These are phyloP conservation scores for Suillus variegatus DNA, from an alignment of 768 basidiomycete species.

Conservation along the genomic window DNA sequence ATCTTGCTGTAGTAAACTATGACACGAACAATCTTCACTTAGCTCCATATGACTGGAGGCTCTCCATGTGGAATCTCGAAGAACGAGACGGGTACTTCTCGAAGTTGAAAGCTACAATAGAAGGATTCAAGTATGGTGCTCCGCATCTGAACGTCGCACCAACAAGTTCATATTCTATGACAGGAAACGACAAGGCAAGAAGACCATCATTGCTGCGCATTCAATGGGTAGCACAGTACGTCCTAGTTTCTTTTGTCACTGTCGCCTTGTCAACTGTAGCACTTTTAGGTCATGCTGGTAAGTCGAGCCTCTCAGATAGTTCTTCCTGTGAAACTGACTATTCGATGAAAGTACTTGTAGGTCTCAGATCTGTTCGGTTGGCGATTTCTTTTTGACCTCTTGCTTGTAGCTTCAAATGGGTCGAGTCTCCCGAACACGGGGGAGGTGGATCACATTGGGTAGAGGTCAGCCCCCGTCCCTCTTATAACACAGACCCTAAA, in stretches of 20 bases:
- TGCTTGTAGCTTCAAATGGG: slow-evolving; percentile 84
- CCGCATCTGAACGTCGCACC: background rate
- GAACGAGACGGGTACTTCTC: slow-evolving; percentile 90
- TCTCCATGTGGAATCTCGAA: slow-evolving; percentile 89
- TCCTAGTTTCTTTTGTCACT: slow-evolving; percentile 7
- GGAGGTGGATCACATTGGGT: slow-evolving; percentile 88
- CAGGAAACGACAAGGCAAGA: slow-evolving; percentile 71
- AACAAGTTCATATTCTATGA: background rate
- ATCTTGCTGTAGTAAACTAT: slow-evolving; percentile 90
- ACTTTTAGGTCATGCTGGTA: slow-evolving; percentile 45
- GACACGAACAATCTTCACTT: slow-evolving; percentile 87
- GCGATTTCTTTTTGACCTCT: slow-evolving; percentile 11
- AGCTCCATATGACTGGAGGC: slow-evolving; percentile 89
- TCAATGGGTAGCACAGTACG: slow-evolving; percentile 84
- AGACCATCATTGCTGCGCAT: slow-evolving; percentile 82
- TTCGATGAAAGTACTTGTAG: slow-evolving; percentile 75
- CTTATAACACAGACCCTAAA: background rate
- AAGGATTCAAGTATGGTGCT: slow-evolving; percentile 64
- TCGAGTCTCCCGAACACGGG: slow-evolving; percentile 83
- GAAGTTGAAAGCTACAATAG: slow-evolving; percentile 77
- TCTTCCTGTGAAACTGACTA: slow-evolving; percentile 12
- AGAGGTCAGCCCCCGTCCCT: slow-evolving; percentile 53
- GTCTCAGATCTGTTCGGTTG: slow-evolving; percentile 24
- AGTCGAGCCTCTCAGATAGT: slow-evolving; percentile 9
- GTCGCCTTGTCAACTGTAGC: slow-evolving; percentile 50